phyloP scores from a whole-genome alignment of 345 rosid genomes.

The Bruguiera gymnorhiza region DNA sequence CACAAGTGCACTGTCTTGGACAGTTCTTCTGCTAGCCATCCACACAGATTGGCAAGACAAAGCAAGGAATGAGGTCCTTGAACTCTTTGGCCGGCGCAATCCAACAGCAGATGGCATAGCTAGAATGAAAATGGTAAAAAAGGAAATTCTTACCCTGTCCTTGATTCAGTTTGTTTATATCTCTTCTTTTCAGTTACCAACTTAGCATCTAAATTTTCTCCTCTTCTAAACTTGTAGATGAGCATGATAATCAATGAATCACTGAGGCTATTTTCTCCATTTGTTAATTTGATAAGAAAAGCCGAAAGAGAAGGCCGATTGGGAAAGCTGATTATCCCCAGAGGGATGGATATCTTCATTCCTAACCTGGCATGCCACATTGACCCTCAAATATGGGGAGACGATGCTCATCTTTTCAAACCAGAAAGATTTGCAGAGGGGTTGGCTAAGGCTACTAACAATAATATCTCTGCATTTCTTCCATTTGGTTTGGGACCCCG shows the following conservation, averaged over 20 bases:
- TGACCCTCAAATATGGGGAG: slow-evolving; percentile 42
- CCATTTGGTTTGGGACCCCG: slow-evolving; percentile 45
- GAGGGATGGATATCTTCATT: slow-evolving; percentile 15
- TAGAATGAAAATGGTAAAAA: slow-evolving; percentile 35
- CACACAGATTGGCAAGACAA: slow-evolving; percentile 46
- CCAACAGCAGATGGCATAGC: slow-evolving; percentile 29
- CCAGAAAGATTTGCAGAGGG: slow-evolving; percentile 49
- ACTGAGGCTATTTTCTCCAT: slow-evolving; percentile 40
- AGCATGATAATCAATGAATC: slow-evolving; percentile 41
- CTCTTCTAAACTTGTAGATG: slow-evolving; percentile 18
- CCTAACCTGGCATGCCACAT: slow-evolving; percentile 32
- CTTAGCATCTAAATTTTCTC: not conserved
- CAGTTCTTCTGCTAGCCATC: slow-evolving; percentile 29
- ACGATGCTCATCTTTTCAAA: slow-evolving; percentile 36
- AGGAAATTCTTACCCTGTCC: too few species aligned
- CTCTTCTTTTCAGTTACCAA: not conserved
- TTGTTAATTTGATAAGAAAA: slow-evolving; percentile 10
- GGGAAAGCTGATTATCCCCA: slow-evolving; percentile 33
- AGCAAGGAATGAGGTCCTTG: slow-evolving; percentile 37
- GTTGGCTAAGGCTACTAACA: slow-evolving; percentile 41
- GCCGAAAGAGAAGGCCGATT: slow-evolving; percentile 21
- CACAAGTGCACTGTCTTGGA: slow-evolving; percentile 23
- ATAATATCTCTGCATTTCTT: slow-evolving; percentile 32
- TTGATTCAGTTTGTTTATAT: too few species aligned
- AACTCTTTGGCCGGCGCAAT: slow-evolving; percentile 28